Conservation (phyloP, 2,329 filamentous ascomycete genomes). For the Aureobasidium sp. region DNA sequence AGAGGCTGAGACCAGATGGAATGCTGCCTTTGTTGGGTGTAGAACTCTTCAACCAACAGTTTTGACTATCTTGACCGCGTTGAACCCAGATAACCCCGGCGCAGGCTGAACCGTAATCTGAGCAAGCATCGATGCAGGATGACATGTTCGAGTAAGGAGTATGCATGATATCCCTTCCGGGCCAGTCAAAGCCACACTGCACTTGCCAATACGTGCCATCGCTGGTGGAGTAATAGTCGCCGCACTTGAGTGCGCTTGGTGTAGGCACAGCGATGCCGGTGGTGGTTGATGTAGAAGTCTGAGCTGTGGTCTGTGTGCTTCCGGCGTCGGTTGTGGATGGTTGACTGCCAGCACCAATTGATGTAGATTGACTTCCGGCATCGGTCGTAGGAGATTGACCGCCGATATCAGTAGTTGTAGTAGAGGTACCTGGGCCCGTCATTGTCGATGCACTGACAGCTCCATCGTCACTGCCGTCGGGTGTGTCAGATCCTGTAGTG, state of each 20-base stretch:
- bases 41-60: slow-evolving; percentile 17
- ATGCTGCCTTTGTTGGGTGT: background rate
- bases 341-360: too few relatives aligned
- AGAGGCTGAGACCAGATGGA: slow-evolving; percentile 10
- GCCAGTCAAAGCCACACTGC: slow-evolving; percentile 2
- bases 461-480: background rate
- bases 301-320: background rate
- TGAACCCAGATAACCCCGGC: slow-evolving; percentile 17
- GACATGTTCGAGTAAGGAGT: slow-evolving; percentile 8
- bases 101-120: slow-evolving; percentile 2
- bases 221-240: slow-evolving; percentile 8
- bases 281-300: background rate
- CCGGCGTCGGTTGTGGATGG: too few relatives aligned
- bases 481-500: background rate
- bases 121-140: slow-evolving; percentile 18
- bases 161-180: background rate
- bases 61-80: slow-evolving; percentile 14
- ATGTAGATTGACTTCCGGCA: background rate
- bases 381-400: background rate
- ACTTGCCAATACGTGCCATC: slow-evolving; percentile 16
- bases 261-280: background rate
- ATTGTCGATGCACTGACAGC: background rate
- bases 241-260: slow-evolving; percentile 14
- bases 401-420: too few relatives aligned
- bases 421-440: too few relatives aligned